Base-by-base conservation (phyloP, 441 rosid species). In the Bocquillonia castaneifolia region DNA sequence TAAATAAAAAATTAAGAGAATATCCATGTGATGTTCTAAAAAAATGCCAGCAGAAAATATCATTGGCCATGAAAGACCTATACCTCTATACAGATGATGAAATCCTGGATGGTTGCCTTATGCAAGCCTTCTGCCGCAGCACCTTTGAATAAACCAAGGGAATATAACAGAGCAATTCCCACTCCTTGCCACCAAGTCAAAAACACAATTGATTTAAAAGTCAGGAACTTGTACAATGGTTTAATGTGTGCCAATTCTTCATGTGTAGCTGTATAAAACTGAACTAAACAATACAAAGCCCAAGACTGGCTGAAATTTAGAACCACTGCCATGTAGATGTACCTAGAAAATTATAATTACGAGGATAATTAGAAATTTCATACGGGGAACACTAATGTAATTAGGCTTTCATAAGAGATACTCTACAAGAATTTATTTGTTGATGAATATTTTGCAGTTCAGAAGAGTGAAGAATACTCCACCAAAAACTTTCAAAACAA, bases 151-250 rank as follows among this genome's bases (percentile, higher is more conserved):
- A 95, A 83, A 68, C 96, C 98, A 72, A 95, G 83, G 59, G 92
- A 73, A 76, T 74, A 89, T 58, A 95, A 81, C 59, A 92, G 80
- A 79, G 99, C 98, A 76, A 95, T 95, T 36, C 95, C 95, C 67
- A 91, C 96, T 70, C 99, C 98, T 87, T 95, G 98, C 98, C 98
- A 92, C 98, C 98, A 92, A 72, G 98, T 95, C 84, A 92, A 75
- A 79, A 95, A 95, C 72, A 95, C 99, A 63, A 95, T 95, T 7
- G 99, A 92, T 74, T 95, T 95, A 66, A 95, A 92, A 6, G 90
- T 90, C 72, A 92, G 73, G 80, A 95, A 95, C 85, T 95, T 95
- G 69, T 94, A 92, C 62, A 95, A 84, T 3, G 99, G 99, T 54
- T 89, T 89, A 71, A 95, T 95, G 79, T 86, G 98, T 7, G 88